Base-by-base conservation (phyloP, 441 rosid genomes). In the Arabidopsis lyrata region DNA sequence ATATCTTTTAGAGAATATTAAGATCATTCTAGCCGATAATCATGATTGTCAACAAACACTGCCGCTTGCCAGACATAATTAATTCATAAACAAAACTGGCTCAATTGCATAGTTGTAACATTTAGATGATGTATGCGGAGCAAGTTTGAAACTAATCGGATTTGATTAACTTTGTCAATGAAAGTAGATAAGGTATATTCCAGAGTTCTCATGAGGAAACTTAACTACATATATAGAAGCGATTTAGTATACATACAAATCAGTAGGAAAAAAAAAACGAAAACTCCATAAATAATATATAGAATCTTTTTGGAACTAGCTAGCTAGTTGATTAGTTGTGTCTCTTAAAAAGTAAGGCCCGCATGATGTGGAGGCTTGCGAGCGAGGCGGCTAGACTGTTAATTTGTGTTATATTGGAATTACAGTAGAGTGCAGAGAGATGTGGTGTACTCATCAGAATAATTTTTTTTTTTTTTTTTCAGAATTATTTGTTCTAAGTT, bases 31-130 rank as follows among this genome's bases (percentile, higher is more conserved):
- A 13, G 49, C 45, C 7, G 24, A 58, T 20, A 59, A 22, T 14
- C 13, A 22, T 39, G 18, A 41, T 42, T 61, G 66, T 41, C 66
- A 61, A 61, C 35, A 61, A 41, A 61, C 20, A 14, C 49, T 8
- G 35, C 66, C 36, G 36, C 24, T 2, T 58, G 27, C 62, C 42
- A 36, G 8, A 42, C 14, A 61, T 42, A n/a, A 13, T 24, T 24
- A 0, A 41, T 58, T 6, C 1, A 2, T 24, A 29, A 13, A 22
- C 7, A 13, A 35, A 38, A 11, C 10, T 39, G 7, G 20, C 22
- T 24, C 13, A 22, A 22, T 22, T 39, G 49, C 35, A 32, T 32
- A 1, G 7, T 6, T 32, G 7, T 32, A 32, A 32, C 34, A 32
- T 32, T 32, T 32, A 32, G 8, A 56, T 16, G 44, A 35, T 27